phyloP scores from a whole-genome alignment of 306 rosid genomes.

The Prosopis cineraria region DNA sequence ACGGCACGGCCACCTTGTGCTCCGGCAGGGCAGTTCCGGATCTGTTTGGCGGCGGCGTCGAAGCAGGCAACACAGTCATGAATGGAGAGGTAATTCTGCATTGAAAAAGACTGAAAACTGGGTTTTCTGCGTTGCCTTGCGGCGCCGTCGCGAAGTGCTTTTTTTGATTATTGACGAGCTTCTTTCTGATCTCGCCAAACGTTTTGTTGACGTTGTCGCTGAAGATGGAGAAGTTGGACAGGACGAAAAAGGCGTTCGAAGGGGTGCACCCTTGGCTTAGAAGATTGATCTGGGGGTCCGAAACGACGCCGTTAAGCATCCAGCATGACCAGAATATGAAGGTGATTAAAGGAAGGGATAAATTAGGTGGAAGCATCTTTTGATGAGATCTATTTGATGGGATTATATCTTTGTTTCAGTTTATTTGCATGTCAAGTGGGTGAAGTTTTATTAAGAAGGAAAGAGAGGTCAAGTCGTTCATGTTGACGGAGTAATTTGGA shows the following conservation, averaged over 20 bases:
- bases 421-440: no score
- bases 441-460: no score
- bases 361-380: not conserved
- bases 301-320: not conserved
- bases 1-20: not conserved
- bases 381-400: no score
- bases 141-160: not conserved
- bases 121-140: not conserved
- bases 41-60: not conserved
- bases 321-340: not conserved
- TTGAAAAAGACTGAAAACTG: not conserved
- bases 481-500: not conserved
- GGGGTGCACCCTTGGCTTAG: not conserved
- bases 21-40: not conserved
- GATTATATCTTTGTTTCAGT: no score
- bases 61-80: not conserved
- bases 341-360: not conserved
- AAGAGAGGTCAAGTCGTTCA: not conserved
- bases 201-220: not conserved
- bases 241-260: rapidly evolving
- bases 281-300: not conserved
- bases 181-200: not conserved
- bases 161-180: not conserved
- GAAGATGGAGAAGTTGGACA: not conserved
- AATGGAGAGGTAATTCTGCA: not conserved